Conservation (phyloP, 148 eudicot species). For the Cornus florida region DNA sequence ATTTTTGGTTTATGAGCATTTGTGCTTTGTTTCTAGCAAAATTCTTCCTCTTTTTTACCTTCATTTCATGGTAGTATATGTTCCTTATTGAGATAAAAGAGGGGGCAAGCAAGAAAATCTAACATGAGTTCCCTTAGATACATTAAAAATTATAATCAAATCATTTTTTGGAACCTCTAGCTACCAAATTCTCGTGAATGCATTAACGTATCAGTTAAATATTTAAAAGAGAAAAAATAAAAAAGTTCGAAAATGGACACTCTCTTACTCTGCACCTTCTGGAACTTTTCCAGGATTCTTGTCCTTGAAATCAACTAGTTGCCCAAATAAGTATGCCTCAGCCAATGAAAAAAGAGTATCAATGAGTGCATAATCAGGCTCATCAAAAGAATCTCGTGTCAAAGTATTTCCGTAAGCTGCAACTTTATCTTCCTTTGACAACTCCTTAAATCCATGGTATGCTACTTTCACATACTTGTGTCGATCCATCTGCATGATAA, state of each 20-base stretch:
- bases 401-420: slow-evolving; percentile 77
- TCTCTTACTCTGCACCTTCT: slow-evolving; percentile 73
- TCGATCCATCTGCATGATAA: slow-evolving; percentile 79
- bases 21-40: not conserved
- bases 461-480: slow-evolving; percentile 98
- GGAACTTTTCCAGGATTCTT: slow-evolving; percentile 77
- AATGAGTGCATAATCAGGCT: slow-evolving; percentile 93
- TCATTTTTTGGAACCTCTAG: no score
- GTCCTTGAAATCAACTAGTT: slow-evolving; percentile 92
- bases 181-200: not conserved
- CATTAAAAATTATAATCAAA: not conserved
- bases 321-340: slow-evolving; percentile 96
- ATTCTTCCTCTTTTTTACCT: not conserved
- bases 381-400: slow-evolving; percentile 89
- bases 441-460: slow-evolving; percentile 85
- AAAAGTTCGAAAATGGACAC: not conserved
- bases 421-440: slow-evolving; percentile 82
- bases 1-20: not conserved
- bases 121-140: not conserved
- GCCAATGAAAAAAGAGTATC: slow-evolving; percentile 97
- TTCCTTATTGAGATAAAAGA: not conserved
- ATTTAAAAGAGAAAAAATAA: not conserved
- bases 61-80: not conserved
- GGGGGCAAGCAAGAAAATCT: not conserved
- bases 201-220: not conserved